phyloP scores from a whole-genome alignment of 306 rosid genomes.

The Myrica gale region DNA sequence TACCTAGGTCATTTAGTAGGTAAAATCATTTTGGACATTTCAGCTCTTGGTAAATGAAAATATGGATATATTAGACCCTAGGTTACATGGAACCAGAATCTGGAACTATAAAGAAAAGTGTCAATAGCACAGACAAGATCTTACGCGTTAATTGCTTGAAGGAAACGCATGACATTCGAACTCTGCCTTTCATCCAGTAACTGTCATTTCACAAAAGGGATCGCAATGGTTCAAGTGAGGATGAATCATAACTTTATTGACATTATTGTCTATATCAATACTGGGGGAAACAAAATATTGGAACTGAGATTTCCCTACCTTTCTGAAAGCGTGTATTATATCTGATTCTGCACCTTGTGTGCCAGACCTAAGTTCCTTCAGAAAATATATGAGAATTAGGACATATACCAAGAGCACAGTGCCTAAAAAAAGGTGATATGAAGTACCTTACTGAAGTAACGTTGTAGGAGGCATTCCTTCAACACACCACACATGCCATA shows the following conservation, averaged over 20 bases:
- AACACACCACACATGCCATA: conserved; percentile 61
- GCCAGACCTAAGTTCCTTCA: conserved; percentile 72
- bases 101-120: not conserved
- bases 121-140: conserved; percentile 17
- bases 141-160: conserved; percentile 76
- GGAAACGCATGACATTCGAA: conserved; percentile 80
- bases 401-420: not conserved
- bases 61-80: too few species aligned
- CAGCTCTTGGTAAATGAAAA: too few species aligned
- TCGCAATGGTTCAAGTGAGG: not conserved
- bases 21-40: too few species aligned
- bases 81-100: conserved; percentile 1
- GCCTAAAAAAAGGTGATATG: conserved; percentile 8
- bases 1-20: too few species aligned
- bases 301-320: conserved; percentile 51
- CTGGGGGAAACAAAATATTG: not conserved
- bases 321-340: conserved; percentile 58
- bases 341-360: conserved; percentile 62
- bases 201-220: conserved; percentile 42
- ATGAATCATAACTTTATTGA: not conserved
- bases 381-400: conserved; percentile 14
- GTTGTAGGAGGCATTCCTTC: too few species aligned
- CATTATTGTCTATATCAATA: not conserved
- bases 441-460: conserved; percentile 27
- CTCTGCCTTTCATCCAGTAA: conserved; percentile 83